Evolutionary conservation across 441 rosid genomes (phyloP).

Genomic region (Corymbia citriodora): DNA sequence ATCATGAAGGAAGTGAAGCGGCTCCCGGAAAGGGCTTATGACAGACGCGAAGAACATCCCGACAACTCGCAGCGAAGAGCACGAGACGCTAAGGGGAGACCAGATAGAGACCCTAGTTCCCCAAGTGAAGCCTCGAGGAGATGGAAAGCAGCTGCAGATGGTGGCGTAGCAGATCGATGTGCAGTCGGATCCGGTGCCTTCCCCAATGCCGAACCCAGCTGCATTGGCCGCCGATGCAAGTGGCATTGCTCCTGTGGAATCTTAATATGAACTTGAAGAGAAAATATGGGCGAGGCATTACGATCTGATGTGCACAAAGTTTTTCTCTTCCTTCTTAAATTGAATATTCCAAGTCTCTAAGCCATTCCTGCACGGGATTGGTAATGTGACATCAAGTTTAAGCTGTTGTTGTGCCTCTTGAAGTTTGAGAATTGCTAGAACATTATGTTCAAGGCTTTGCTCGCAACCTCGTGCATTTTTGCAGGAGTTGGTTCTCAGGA

Average conservation of each 20-base stretch:
- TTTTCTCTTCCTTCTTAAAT: neutral
- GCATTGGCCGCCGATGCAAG: conserved; percentile 71
- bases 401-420: neutral
- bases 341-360: neutral
- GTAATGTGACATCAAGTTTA: neutral
- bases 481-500: neutral
- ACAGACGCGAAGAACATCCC: conserved; percentile 71
- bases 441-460: neutral
- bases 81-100: neutral
- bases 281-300: neutral
- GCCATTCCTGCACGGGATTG: neutral
- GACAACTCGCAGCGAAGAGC: conserved; percentile 60
- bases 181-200: conserved; percentile 39
- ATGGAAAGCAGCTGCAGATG: conserved; percentile 38
- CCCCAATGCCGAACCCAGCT: conserved; percentile 49
- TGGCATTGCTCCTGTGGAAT: conserved; percentile 69
- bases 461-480: neutral
- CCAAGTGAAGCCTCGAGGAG: conserved; percentile 43
- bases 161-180: conserved; percentile 41
- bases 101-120: conserved; percentile 27
- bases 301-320: neutral
- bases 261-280: conserved; percentile 27
- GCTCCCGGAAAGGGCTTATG: conserved; percentile 62
- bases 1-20: conserved; percentile 80
- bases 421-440: neutral